Conservation (phyloP, 1,284 basidiomycete genomes). For the Kwoniella shivajii region DNA sequence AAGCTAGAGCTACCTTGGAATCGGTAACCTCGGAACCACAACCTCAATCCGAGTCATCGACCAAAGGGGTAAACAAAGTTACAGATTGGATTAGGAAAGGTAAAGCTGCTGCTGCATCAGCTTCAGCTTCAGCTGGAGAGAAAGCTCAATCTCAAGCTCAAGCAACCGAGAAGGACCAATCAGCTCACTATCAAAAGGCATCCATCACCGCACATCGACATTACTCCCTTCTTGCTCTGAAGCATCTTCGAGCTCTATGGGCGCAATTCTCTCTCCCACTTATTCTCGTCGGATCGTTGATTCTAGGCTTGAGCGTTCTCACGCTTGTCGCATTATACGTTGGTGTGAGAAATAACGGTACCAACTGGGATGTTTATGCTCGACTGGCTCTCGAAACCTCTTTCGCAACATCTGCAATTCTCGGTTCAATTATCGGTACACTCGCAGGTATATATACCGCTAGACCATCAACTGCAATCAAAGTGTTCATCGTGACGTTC, state of each 20-base stretch:
- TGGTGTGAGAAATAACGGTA: constrained; percentile 45
- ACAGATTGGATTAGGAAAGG: constrained; percentile 16
- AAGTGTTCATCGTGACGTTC: constrained; percentile 25
- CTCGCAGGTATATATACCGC: constrained; percentile 38
- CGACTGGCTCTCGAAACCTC: constrained; percentile 46
- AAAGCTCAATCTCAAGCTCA: too few species aligned
- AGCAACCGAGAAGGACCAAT: not conserved
- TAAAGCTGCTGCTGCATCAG: not conserved
- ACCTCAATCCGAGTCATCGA: not conserved
- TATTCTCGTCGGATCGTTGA: constrained; percentile 66
- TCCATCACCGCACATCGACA: constrained; percentile 32
- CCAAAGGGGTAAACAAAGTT: constrained; percentile 1
- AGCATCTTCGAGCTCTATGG: constrained; percentile 82
- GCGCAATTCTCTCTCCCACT: constrained; percentile 84
- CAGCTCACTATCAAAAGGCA: constrained; percentile 9
- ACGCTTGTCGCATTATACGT: constrained; percentile 50
- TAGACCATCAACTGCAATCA: constrained; percentile 59
- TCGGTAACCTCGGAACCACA: not conserved
- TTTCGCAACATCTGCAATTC: constrained; percentile 22
- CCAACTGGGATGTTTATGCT: constrained; percentile 48
- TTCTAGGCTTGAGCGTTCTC: constrained; percentile 53
- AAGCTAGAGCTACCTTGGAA: constrained; percentile 16
- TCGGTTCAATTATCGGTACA: constrained; percentile 36
- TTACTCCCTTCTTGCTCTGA: constrained; percentile 69
- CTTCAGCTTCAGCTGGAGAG: too few species aligned